phyloP scores from a whole-genome alignment of 345 rosid species.

The Bretschneidera sinensis region DNA sequence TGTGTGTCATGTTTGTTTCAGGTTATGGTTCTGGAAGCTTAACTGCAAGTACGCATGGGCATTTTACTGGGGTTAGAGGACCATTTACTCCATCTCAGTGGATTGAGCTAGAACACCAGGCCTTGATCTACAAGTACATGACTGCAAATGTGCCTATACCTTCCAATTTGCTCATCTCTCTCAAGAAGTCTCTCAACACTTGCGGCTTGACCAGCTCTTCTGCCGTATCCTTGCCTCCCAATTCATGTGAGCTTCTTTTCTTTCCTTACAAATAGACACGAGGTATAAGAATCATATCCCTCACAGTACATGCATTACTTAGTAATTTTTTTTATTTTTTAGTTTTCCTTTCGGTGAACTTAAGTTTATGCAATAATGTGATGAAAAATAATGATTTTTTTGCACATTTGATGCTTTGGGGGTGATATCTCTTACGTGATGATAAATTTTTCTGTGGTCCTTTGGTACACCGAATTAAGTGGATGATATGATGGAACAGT shows the following conservation, averaged over 20 bases:
- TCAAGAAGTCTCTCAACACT: slow-evolving; percentile 44
- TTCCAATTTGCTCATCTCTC: slow-evolving; percentile 51
- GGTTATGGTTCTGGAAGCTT: slow-evolving; percentile 46
- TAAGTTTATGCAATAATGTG: too few relatives aligned
- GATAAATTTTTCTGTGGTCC: too few relatives aligned
- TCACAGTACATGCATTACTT: too few relatives aligned
- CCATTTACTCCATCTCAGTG: slow-evolving; percentile 60
- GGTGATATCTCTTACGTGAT: too few relatives aligned
- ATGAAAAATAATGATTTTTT: too few relatives aligned
- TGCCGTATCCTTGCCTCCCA: slow-evolving; percentile 39
- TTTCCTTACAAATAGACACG: too few relatives aligned
- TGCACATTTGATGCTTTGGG: too few relatives aligned
- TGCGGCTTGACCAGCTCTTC: slow-evolving; percentile 26
- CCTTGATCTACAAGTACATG: slow-evolving; percentile 70
- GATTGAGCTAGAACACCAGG: slow-evolving; percentile 71
- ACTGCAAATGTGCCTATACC: slow-evolving; percentile 58
- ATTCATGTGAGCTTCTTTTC: slow-evolving; percentile 40
- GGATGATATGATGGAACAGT: too few relatives aligned
- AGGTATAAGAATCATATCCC: too few relatives aligned
- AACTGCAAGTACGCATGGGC: slow-evolving; percentile 54
- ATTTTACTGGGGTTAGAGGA: slow-evolving; percentile 38
- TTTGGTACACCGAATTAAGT: too few relatives aligned
- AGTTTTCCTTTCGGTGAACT: too few relatives aligned
- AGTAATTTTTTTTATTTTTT: too few relatives aligned
- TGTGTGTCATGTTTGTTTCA: slow-evolving; percentile 19